Base-by-base conservation (phyloP, 2,329 filamentous ascomycete genomes). In the Aspergillus latus region DNA sequence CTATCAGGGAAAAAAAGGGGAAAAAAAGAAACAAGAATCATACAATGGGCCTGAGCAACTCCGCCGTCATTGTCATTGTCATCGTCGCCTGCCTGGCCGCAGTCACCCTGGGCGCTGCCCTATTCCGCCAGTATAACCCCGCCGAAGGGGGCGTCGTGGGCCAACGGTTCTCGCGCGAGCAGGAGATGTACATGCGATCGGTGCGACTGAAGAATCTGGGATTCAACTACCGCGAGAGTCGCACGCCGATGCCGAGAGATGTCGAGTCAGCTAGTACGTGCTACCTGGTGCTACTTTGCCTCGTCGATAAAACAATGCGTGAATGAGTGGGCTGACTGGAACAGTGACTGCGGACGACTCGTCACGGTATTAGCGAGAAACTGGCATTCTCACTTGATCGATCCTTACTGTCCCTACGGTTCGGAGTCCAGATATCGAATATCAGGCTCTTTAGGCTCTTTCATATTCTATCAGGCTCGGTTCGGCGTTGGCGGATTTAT, bases 151-250 rank as follows among this genome's bases (percentile, higher is more conserved):
- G 56, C 6, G 51, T 60, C 15, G 7, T 26, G 15, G 62, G 54
- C 4, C 66, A 55, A 50, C 57, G 62, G 9, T 61, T 62, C 6
- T 56, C 64, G n/a, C 60, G 62, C 49, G 65, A 72, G 11, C 70
- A 72, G 39, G 59, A 64, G 29, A 49, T 60, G 10, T 72, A 72
- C 53, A 72, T 72, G 70, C 68, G 68, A 2, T 55, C 61, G 1
- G 64, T 72, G 28, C 66, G 70, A 3, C 42, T 67, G 56, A 61
- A 66, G 42, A 71, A 67, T 21, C 58, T 67, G 15, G 57, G 60
- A 0, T 34, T 61, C 39, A 61, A 70, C 15, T 64, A 59, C 10
- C 62, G 60, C 7, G 64, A 66, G 40, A 66, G 66, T 5, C 21
- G 40, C 13, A 45, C 40, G 10, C 44, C 49, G 15, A 32, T 49